Conservation (phyloP, 305 asterid species). For the Fraxinus dipetala region DNA sequence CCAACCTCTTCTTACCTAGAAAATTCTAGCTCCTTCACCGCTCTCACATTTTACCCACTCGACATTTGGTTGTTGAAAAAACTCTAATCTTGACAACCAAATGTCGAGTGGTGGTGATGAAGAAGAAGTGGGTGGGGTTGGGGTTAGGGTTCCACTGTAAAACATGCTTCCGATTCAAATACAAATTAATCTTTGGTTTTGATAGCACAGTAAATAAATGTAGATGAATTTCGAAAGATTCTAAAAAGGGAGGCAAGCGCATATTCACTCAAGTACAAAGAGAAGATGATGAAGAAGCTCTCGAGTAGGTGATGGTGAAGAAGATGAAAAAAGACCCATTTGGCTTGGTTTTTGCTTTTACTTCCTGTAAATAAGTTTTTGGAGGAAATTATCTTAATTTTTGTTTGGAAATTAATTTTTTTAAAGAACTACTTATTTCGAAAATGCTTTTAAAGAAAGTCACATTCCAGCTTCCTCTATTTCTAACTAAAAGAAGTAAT, state of each 20-base stretch:
- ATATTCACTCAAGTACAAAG: slow-evolving; percentile 28
- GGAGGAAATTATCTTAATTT: too few relatives aligned
- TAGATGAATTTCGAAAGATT: slow-evolving; percentile 20
- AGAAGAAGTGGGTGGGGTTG: not conserved
- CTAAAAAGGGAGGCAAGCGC: not conserved
- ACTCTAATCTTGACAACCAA: not conserved
- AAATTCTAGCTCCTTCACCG: too few relatives aligned
- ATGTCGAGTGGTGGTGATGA: too few relatives aligned
- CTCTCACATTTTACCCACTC: too few relatives aligned
- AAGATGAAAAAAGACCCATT: not conserved
- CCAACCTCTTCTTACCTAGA: too few relatives aligned
- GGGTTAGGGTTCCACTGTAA: slow-evolving; percentile 26
- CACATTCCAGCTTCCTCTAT: too few relatives aligned
- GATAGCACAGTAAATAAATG: slow-evolving; percentile 32
- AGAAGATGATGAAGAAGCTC: slow-evolving; percentile 58
- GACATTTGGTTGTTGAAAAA: not conserved
- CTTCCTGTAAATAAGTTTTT: too few relatives aligned
- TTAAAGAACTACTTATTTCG: too few relatives aligned
- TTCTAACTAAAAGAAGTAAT: too few relatives aligned
- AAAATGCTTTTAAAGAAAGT: too few relatives aligned
- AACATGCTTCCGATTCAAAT: not conserved
- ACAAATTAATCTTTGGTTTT: not conserved
- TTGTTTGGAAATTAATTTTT: too few relatives aligned
- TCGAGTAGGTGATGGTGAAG: slow-evolving; percentile 23
- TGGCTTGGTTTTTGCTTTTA: too few relatives aligned